phyloP scores from a whole-genome alignment of 2,329 filamentous ascomycete species.

The Aureobasidium sp. region DNA sequence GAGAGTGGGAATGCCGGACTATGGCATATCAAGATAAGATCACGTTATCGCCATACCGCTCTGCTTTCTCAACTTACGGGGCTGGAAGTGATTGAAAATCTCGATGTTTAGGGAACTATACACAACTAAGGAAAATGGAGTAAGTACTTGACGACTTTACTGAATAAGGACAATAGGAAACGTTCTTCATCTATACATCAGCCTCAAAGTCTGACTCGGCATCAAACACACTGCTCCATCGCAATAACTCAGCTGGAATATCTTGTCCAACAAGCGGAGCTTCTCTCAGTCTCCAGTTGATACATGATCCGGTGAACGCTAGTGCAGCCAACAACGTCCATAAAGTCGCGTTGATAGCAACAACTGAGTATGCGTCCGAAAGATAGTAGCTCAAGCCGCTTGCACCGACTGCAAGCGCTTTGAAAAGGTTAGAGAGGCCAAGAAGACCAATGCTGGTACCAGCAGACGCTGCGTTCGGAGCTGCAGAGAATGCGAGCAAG shows the following conservation, averaged over 20 bases:
- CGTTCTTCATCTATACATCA: neutral
- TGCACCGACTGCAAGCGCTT: slow-evolving; percentile 41
- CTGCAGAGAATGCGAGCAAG: slow-evolving; percentile 42
- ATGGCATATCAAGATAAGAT: too few species aligned
- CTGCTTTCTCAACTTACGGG: too few species aligned
- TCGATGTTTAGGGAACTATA: neutral
- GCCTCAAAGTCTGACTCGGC: slow-evolving; percentile 28
- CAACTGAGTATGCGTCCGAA: slow-evolving; percentile 38
- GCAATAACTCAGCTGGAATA: slow-evolving; percentile 35
- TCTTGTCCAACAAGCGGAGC: slow-evolving; percentile 39
- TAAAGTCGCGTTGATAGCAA: slow-evolving; percentile 37
- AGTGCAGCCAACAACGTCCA: slow-evolving; percentile 39
- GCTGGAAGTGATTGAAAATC: too few species aligned
- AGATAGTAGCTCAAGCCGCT: slow-evolving; percentile 41
- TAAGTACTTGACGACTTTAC: too few species aligned
- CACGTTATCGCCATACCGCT: too few species aligned
- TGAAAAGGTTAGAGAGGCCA: slow-evolving; percentile 41
- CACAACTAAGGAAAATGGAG: neutral
- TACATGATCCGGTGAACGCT: slow-evolving; percentile 35
- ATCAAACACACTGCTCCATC: slow-evolving; percentile 44
- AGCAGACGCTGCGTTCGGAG: slow-evolving; percentile 41
- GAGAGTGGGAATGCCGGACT: too few species aligned
- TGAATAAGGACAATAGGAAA: neutral
- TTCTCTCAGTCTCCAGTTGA: slow-evolving; percentile 41
- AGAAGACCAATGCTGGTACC: slow-evolving; percentile 44